Conservation (phyloP, 2,329 filamentous ascomycete species). For the Zymoseptoria passerinii region DNA sequence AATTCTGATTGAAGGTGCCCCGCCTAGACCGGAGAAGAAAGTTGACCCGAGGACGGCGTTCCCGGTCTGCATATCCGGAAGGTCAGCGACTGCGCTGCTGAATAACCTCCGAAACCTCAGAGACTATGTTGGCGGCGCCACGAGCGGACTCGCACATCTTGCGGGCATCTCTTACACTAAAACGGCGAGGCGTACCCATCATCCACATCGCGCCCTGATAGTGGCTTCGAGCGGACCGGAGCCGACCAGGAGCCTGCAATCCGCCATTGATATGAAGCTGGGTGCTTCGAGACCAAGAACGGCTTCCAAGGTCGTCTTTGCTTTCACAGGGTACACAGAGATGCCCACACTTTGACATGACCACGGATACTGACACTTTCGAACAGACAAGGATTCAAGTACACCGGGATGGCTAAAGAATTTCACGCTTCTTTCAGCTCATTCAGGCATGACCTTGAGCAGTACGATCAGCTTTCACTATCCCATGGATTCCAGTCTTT, state of each 20-base stretch:
- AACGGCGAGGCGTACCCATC: slow-evolving; percentile 20
- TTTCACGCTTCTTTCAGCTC: slow-evolving; percentile 1
- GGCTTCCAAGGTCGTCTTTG: too few relatives aligned
- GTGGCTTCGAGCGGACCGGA: not conserved
- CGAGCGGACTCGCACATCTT: not conserved
- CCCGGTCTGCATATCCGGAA: slow-evolving; percentile 4
- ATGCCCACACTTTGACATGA: not conserved
- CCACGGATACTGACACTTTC: slow-evolving; percentile 2
- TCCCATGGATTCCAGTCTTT: slow-evolving; percentile 2
- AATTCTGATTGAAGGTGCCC: slow-evolving; percentile 22
- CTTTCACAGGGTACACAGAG: not conserved
- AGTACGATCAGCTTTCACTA: slow-evolving; percentile 4
- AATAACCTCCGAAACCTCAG: not conserved
- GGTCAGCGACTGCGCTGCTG: slow-evolving; percentile 2
- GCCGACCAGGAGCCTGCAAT: slow-evolving; percentile 9
- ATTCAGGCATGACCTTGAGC: slow-evolving; percentile 3
- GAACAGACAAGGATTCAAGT: slow-evolving; percentile 9
- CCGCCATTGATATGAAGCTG: not conserved
- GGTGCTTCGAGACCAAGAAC: not conserved
- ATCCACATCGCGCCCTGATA: not conserved
- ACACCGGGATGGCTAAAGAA: slow-evolving; percentile 6
- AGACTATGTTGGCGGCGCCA: not conserved
- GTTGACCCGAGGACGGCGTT: slow-evolving; percentile 1
- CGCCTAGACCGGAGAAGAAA: not conserved
- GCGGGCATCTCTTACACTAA: slow-evolving; percentile 18